Base-by-base conservation (phyloP, 306 rosid genomes). In the Medicago ruthenica region DNA sequence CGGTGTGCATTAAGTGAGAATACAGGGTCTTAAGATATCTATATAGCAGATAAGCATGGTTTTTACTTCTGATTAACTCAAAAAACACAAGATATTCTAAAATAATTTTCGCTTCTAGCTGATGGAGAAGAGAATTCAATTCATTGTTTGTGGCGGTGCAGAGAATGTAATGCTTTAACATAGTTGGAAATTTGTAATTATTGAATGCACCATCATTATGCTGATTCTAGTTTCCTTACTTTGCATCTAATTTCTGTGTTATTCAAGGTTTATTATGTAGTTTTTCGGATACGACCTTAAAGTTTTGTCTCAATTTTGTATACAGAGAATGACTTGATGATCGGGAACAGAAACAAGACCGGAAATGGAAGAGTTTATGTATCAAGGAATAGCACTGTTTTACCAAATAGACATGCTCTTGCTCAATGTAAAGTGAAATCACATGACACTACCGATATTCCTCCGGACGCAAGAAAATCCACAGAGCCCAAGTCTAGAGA, bases 271-370 rank as follows among this genome's bases (percentile, higher is more conserved):
- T 61, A 15, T 34, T 67, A 55, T 37, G 54, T 50, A 63, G 58
- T 50, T 16, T 37, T 31, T 71, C 17, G n/a, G 55, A 65, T 59
- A 65, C 55, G 53, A 53, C 58, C 67, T 53, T 41, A 39, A 27
- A 61, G n/a, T 71, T 62, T 66, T 71, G 66, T 67, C 55, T 75
- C 79, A 67, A 31, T 81, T 83, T 68, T 74, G 45, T 80, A 68
- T 62, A 76, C 88, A 93, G 98, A 89, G 14, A 93, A 93, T 68
- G 98, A 93, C 79, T 2, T 3, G 2, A 14, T 76, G 83, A 82
- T 93, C 17, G 91, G 98, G 62, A 82, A 81, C 66, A 85, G 63
- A 81, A 89, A 87, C 83, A 83, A 78, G 83, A 75, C n/a, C 53
- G 81, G 80, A 55, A 82, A 71, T 21, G 78, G 81, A 70, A 79